phyloP scores from a whole-genome alignment of 2,329 filamentous ascomycete species.

The Diaporthe ampelina region DNA sequence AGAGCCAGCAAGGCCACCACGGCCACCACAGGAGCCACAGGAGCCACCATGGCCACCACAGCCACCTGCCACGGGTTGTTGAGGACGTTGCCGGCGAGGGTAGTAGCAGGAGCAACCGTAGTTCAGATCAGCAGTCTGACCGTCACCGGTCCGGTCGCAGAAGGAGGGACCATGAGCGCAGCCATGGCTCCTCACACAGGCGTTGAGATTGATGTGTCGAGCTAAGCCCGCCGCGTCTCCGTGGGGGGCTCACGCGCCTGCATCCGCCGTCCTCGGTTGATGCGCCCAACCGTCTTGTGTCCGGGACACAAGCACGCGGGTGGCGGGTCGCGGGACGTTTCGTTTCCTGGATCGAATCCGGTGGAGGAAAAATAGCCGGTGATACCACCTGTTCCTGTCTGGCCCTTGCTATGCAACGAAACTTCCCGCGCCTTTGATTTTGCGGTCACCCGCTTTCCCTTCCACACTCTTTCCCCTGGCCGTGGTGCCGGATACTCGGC shows the following conservation, averaged over 20 bases:
- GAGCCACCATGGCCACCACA: not conserved
- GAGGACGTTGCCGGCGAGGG: conserved; percentile 13
- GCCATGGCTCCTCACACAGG: not conserved
- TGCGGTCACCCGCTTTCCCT: not conserved
- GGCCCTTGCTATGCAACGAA: not conserved
- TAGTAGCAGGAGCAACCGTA: not conserved
- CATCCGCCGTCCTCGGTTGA: not conserved
- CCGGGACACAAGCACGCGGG: conserved; percentile 13
- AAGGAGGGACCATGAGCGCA: not conserved
- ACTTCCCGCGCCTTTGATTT: not conserved
- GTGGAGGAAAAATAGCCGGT: not conserved
- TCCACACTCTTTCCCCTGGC: not conserved
- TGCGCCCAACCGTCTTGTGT: not conserved
- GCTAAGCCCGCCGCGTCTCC: not conserved
- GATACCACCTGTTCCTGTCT: not conserved
- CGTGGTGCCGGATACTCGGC: conserved; percentile 10
- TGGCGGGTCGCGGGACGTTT: not conserved
- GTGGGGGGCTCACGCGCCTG: not conserved
- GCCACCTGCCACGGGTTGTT: conserved; percentile 7
- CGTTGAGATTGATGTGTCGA: not conserved
- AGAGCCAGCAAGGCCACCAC: not conserved
- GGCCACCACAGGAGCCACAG: not conserved
- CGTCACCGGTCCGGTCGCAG: not conserved
- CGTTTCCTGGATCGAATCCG: conserved; percentile 1
- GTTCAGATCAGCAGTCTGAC: not conserved